Evolutionary conservation across 768 basidiomycete species (phyloP).

Genomic region (Cytidiella melzeri): DNA sequence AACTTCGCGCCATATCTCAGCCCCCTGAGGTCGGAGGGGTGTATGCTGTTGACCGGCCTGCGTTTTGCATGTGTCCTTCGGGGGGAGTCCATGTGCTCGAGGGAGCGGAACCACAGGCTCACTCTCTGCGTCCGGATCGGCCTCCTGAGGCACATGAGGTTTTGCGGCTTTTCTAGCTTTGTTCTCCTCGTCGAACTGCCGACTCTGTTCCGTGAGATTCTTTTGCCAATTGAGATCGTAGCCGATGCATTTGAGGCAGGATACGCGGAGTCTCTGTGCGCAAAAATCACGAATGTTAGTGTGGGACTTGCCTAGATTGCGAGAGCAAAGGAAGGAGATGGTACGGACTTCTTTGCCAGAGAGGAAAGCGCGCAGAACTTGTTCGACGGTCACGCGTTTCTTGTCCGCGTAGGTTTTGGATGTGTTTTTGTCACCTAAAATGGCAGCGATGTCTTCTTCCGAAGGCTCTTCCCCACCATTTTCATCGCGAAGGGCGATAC

Average conservation of each 20-base stretch:
- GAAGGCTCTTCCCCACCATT: constrained; percentile 7
- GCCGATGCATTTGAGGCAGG: constrained; percentile 7
- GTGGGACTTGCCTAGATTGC: too few relatives aligned
- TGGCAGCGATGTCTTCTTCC: not conserved
- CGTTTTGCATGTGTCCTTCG: too few relatives aligned
- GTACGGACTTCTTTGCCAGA: constrained; percentile 8
- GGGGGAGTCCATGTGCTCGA: too few relatives aligned
- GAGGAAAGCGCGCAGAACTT: not conserved
- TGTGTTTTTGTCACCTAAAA: not conserved
- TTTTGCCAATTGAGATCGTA: constrained; percentile 6
- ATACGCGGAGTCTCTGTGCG: constrained; percentile 8
- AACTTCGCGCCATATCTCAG: too few relatives aligned
- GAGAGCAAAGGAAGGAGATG: not conserved
- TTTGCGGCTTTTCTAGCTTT: not conserved
- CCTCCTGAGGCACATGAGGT: too few relatives aligned
- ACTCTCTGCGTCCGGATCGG: too few relatives aligned
- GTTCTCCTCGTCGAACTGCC: not conserved
- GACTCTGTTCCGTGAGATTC: not conserved
- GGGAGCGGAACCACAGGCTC: too few relatives aligned
- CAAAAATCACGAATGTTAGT: too few relatives aligned
- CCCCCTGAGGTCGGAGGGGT: too few relatives aligned
- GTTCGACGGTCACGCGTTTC: constrained; percentile 2
- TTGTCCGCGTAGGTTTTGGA: not conserved
- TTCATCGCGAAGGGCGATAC: constrained; percentile 5
- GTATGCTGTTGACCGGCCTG: too few relatives aligned